These are phyloP conservation scores for Massospora cicadina DNA, from an alignment of 371 early-diverging fungal genomes.

Conservation along the genomic window DNA sequence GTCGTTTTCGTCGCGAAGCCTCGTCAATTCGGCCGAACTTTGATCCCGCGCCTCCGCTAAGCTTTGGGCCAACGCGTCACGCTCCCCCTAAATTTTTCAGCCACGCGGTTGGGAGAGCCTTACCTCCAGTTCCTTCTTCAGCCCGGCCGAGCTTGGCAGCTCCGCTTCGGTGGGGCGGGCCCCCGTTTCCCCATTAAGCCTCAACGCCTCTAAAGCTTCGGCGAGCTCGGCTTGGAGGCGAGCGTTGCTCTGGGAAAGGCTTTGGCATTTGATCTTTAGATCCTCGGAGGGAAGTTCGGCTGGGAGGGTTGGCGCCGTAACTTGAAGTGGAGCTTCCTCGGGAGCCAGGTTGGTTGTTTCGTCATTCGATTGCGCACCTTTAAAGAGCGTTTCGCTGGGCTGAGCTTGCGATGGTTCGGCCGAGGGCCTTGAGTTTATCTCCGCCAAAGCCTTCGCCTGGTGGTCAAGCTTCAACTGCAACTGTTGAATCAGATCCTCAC, in stretches of 20 bases:
- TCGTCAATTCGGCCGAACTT: not conserved
- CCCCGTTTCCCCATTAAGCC: not conserved
- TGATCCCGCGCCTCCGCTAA: not conserved
- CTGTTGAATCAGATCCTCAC: not conserved
- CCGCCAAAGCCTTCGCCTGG: not conserved
- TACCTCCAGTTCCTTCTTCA: not conserved
- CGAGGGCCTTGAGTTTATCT: too few relatives aligned
- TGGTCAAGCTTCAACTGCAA: not conserved
- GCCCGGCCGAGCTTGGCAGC: too few relatives aligned
- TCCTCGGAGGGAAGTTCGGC: too few relatives aligned
- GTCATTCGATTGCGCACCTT: not conserved
- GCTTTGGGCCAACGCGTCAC: not conserved
- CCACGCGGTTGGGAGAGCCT: not conserved
- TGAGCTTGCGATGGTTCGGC: not conserved
- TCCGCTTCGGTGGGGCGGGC: too few relatives aligned
- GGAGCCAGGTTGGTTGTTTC: not conserved
- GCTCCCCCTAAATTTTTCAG: not conserved
- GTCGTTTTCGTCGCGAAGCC: not conserved
- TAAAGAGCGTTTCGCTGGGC: not conserved
- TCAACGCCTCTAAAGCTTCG: not conserved
- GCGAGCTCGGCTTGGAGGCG: not conserved
- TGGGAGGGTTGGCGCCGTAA: too few relatives aligned
- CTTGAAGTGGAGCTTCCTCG: not conserved
- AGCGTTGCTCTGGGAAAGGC: not conserved
- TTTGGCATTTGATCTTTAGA: not conserved